Conservation (phyloP, 805 yeast genomes). For the Candida tammaniensis region DNA sequence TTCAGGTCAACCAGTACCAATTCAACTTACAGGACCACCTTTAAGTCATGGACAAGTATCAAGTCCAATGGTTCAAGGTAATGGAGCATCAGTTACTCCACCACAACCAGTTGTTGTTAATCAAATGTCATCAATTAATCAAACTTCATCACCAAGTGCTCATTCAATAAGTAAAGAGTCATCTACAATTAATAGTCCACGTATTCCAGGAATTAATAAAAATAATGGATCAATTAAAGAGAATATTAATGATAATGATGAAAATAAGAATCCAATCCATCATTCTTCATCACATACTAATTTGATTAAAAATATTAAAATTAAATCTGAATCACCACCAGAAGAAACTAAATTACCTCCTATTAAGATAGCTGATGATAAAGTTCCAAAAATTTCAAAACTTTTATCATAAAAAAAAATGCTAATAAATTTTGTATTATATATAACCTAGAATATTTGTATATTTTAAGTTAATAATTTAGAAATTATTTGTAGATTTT, state of each 20-base stretch:
- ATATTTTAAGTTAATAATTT: too few species aligned
- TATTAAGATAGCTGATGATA: constrained; percentile 15
- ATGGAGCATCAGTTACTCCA: not conserved
- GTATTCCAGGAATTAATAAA: not conserved
- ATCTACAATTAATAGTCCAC: not conserved
- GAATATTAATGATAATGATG: too few species aligned
- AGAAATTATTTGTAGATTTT: too few species aligned
- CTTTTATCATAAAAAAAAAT: constrained; percentile 15
- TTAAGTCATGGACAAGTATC: too few species aligned
- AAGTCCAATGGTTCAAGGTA: constrained; percentile 3
- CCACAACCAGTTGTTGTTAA: not conserved
- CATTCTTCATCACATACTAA: constrained; percentile 1
- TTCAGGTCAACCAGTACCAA: too few species aligned
- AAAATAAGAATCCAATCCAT: too few species aligned
- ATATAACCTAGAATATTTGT: too few species aligned
- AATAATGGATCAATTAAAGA: not conserved
- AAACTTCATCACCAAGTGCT: constrained; percentile 3
- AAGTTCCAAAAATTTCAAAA: constrained; percentile 22
- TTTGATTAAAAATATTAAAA: constrained; percentile 7
- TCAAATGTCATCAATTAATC: not conserved
- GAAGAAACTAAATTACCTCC: constrained; percentile 19
- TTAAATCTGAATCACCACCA: constrained; percentile 8
- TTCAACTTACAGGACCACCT: too few species aligned
- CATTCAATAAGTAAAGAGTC: constrained; percentile 1
- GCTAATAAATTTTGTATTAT: too few species aligned